These are phyloP conservation scores for Plenodomus tracheiphilus DNA, from an alignment of 2,329 filamentous ascomycete species.

Conservation along the genomic window DNA sequence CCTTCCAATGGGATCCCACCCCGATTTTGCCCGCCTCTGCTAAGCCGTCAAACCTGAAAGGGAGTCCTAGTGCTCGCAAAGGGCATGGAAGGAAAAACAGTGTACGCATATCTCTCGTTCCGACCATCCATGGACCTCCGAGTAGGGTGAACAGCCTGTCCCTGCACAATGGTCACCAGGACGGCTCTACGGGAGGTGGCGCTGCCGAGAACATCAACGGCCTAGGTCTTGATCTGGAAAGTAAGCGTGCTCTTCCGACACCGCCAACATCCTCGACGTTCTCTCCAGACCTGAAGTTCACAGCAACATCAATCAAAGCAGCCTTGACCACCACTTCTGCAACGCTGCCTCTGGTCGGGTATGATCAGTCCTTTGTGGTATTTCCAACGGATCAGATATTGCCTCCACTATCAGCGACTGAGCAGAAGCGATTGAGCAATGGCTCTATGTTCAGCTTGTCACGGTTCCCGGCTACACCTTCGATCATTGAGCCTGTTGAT, in stretches of 20 bases:
- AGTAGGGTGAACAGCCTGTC: conserved; percentile 42
- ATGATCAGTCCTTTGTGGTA: conserved; percentile 27
- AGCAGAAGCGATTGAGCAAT: conserved; percentile 28
- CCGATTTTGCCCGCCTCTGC: conserved; percentile 34
- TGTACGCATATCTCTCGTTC: conserved; percentile 50
- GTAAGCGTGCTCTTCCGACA: conserved; percentile 21
- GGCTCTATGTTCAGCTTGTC: conserved; percentile 43
- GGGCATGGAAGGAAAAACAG: conserved; percentile 50
- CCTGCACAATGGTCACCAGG: conserved; percentile 43
- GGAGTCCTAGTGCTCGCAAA: conserved; percentile 50
- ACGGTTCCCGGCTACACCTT: conserved; percentile 72
- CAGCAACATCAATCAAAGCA: conserved; percentile 39
- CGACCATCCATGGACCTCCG: conserved; percentile 46
- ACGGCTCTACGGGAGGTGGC: conserved; percentile 35
- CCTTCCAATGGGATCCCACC: conserved; percentile 50
- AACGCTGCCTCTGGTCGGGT: conserved; percentile 42
- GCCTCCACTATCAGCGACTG: conserved; percentile 9
- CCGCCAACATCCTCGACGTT: conserved; percentile 38
- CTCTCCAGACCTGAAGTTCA: conserved; percentile 41
- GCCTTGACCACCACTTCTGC: conserved; percentile 48
- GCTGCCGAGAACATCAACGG: conserved; percentile 8
- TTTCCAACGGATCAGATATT: conserved; percentile 17
- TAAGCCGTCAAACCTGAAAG: conserved; percentile 51
- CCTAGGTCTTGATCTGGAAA: conserved; percentile 19
- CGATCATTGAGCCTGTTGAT: conserved; percentile 73